A percentile compares a stretch with the other conserved stretches of the same genome.
phyloP scores from a whole-genome alignment of 2,329 filamentous ascomycete genomes.

The Neospermospora avenae region DNA sequence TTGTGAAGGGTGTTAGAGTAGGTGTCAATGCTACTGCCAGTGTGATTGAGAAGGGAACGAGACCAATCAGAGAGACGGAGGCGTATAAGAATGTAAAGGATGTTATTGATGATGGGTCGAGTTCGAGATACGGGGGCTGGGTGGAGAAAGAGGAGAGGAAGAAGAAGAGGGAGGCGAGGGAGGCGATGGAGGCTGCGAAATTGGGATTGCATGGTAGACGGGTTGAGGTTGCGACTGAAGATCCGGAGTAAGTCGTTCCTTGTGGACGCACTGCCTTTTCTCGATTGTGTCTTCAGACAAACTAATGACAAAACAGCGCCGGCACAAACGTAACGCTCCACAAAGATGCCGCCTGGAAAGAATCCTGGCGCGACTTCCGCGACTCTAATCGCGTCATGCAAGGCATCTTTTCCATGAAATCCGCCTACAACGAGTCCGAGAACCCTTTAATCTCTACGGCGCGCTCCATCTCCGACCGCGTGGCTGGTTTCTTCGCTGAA shows the following conservation, averaged over 20 bases:
- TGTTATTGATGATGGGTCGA: conserved; percentile 95
- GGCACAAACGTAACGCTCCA: conserved; percentile 93
- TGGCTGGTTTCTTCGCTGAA: conserved; percentile 95
- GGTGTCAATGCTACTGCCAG: conserved; percentile 83
- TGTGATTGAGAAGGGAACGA: conserved; percentile 89
- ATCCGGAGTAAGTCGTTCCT: conserved; percentile 69
- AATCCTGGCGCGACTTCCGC: conserved; percentile 95
- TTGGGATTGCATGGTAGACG: conserved; percentile 39
- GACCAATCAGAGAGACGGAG: conserved; percentile 90
- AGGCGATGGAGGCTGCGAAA: conserved; percentile 55
- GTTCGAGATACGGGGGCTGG: conserved; percentile 94
- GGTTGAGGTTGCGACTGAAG: conserved; percentile 68
- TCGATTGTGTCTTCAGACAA: conserved; percentile 17
- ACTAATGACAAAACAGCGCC: conserved; percentile 57
- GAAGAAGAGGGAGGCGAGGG: conserved; percentile 70
- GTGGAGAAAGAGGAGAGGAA: conserved; percentile 91
- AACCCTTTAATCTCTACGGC: conserved; percentile 90
- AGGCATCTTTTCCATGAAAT: conserved; percentile 80
- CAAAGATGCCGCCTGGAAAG: conserved; percentile 97
- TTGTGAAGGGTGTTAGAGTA: conserved; percentile 86
- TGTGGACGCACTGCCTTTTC: too few relatives aligned
- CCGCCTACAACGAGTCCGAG: conserved; percentile 91
- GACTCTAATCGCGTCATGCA: conserved; percentile 88
- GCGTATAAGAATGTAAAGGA: conserved; percentile 93
- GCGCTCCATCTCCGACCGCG: conserved; percentile 86